Evolutionary conservation across 2,329 filamentous ascomycete genomes (phyloP), one percentile per base, ranked within the genome.

Genomic region (Ophiostoma ulmi): DNA sequence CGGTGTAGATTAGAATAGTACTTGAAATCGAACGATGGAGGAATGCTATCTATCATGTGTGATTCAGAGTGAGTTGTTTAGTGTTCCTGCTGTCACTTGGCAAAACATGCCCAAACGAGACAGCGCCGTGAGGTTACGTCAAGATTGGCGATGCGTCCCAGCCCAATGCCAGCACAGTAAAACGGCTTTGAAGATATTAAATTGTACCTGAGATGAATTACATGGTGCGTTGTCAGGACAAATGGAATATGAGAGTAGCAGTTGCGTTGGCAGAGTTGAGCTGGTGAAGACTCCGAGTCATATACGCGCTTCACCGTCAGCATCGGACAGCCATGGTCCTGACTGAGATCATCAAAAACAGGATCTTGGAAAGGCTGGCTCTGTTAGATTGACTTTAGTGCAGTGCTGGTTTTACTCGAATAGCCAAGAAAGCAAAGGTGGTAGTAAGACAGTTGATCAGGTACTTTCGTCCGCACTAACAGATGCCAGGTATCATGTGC

Each of bases 141-240:
- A 22, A 58, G 52, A 58, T 58, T 58, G 52, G 52, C 52, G 52
- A 58, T 26, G 52, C 52, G n/a, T 58, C 52, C 52, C 52, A 26
- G 52, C 52, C 52, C 52, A 58, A 58, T 58, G 52, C 52, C 52
- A 58, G 52, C n/a, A 13, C 52, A 58, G 20, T 5, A 14, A 17
- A 5, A n/a, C 1, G 44, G 14, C 14, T 48, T 48, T 48, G 38
- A 10, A 39, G 44, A 48, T 48, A 48, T 17, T 48, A 2, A 48
- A 39, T 39, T 39, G 44, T 6, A n/a, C 6, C 7, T 6, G 44
- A n/a, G 14, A 48, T 26, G 52, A 13, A 22, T 58, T 8, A 14
- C 11, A 31, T 2, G n/a, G 22, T 31, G 22, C 3, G 22, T 58
- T 58, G 52, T 22, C 11, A 1, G n/a, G 14, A 10, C 10, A 6